Evolutionary conservation across 257 asterid genomes (phyloP).

Genomic region (Capsicum rhomboideum): DNA sequence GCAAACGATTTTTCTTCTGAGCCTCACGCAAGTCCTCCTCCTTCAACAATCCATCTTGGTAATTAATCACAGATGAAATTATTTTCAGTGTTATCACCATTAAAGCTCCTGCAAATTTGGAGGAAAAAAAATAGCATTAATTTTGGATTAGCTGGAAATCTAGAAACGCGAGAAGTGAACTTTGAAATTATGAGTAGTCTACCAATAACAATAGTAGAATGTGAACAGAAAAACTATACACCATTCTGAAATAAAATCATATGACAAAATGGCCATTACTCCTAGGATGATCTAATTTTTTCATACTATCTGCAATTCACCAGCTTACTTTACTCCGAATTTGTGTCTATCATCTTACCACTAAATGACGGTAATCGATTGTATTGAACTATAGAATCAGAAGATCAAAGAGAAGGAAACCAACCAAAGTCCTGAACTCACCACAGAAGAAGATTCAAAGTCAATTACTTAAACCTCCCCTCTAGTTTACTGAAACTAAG

Average conservation of each 20-base stretch:
- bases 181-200: not conserved
- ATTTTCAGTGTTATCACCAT: constrained; percentile 97
- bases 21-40: constrained; percentile 82
- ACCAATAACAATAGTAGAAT: not conserved
- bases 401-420: not conserved
- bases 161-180: not conserved
- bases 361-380: not conserved
- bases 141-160: not conserved
- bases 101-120: constrained; percentile 58
- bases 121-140: constrained; percentile 1
- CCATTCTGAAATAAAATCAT: not conserved
- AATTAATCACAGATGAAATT: constrained; percentile 78
- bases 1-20: constrained; percentile 74
- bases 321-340: not conserved
- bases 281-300: not conserved
- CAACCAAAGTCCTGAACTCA: not conserved
- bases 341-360: not conserved
- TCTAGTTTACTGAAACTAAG: not conserved
- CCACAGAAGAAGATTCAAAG: not conserved
- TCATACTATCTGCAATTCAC: not conserved
- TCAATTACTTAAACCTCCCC: not conserved
- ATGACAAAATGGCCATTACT: not conserved
- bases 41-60: constrained; percentile 80
- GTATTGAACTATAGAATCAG: not conserved
- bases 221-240: not conserved